Evolutionary conservation across 2,329 filamentous ascomycete genomes (phyloP).

Genomic region (Huntiella omanensis): DNA sequence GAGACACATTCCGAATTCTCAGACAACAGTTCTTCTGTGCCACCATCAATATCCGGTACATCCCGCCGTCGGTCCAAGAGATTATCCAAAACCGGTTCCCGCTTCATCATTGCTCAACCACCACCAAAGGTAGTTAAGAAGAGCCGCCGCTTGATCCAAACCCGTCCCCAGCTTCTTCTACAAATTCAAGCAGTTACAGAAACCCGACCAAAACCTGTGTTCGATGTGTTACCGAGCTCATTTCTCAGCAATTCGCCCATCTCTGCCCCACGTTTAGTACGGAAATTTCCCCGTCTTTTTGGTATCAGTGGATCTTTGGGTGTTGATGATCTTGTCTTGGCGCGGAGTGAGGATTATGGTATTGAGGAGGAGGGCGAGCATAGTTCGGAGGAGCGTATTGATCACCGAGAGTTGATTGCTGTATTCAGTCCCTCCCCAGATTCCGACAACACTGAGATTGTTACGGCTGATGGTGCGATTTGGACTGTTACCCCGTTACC

Average conservation of each 20-base stretch:
- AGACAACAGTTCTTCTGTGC: constrained; percentile 22
- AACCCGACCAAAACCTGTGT: constrained; percentile 43
- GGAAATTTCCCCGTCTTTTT: constrained; percentile 45
- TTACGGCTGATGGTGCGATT: constrained; percentile 41
- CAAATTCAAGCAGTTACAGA: constrained; percentile 51
- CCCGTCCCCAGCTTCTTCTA: constrained; percentile 49
- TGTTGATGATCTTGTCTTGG: constrained; percentile 49
- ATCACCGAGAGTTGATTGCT: constrained; percentile 39
- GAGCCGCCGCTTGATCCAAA: constrained; percentile 46
- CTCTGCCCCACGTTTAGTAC: constrained; percentile 35
- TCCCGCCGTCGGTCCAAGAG: constrained; percentile 12
- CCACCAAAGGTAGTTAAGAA: constrained; percentile 37
- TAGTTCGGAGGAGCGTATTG: constrained; percentile 26
- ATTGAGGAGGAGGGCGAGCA: constrained; percentile 27
- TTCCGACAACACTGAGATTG: constrained; percentile 44
- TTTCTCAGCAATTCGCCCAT: constrained; percentile 35
- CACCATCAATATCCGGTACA: constrained; percentile 14
- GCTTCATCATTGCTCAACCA: constrained; percentile 49
- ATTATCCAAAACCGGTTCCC: constrained; percentile 26
- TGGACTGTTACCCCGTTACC: constrained; percentile 35
- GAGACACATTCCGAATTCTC: constrained; percentile 24
- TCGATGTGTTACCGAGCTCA: constrained; percentile 57
- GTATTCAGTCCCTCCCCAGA: constrained; percentile 38
- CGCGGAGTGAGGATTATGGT: constrained; percentile 50
- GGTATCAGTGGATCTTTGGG: constrained; percentile 43